Evolutionary conservation across 306 rosid species (phyloP).

Genomic region (Chamaecrista fasciculata): DNA sequence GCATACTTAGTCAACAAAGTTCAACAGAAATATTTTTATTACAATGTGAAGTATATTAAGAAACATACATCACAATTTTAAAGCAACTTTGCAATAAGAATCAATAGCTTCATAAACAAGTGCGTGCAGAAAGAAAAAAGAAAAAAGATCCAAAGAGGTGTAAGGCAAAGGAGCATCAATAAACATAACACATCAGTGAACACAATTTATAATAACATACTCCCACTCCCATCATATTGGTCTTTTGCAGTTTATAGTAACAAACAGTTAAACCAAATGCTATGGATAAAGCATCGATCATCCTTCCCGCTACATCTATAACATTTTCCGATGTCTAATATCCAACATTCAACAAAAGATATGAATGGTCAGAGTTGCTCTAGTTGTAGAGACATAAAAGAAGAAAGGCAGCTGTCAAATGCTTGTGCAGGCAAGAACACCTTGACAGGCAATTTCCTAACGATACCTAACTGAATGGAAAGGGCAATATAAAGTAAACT

Average conservation of each 20-base stretch:
- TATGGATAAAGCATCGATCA: background rate
- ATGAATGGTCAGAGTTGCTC: background rate
- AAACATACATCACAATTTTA: too few relatives aligned
- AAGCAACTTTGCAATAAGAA: background rate
- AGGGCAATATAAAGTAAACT: slow-evolving; percentile 28
- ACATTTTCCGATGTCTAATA: background rate
- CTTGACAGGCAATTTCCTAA: slow-evolving; percentile 10
- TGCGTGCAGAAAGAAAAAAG: background rate
- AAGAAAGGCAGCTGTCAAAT: slow-evolving; percentile 2
- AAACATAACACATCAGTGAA: background rate
- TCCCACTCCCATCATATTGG: too few relatives aligned
- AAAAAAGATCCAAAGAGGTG: background rate
- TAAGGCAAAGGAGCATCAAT: background rate
- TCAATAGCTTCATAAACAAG: background rate
- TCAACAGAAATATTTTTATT: slow-evolving; percentile 3
- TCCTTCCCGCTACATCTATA: background rate
- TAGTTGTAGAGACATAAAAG: background rate
- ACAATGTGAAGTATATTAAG: background rate
- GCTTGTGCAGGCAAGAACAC: background rate
- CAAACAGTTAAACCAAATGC: too few relatives aligned
- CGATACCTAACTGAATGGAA: slow-evolving; percentile 5
- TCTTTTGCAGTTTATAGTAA: too few relatives aligned
- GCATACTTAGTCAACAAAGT: background rate
- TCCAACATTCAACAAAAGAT: background rate
- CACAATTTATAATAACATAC: background rate